Base-by-base conservation (phyloP, 2,329 filamentous ascomycete genomes). In the Hypoxylon sp. region DNA sequence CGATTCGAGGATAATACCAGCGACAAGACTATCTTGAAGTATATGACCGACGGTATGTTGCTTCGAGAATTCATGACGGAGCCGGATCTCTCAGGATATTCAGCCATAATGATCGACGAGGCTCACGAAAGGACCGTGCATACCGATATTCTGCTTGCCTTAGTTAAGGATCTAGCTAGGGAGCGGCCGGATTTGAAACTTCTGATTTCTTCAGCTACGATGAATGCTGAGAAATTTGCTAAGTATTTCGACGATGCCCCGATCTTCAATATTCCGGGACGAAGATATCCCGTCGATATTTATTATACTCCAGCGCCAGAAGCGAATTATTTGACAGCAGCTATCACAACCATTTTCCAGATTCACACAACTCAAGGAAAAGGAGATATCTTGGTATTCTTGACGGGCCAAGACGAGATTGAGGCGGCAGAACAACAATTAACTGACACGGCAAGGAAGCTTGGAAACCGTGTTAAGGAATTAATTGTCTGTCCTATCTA, bases 21-120 rank as follows among this genome's bases (percentile, higher is more conserved):
- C 77, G 94, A 97, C 75, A 97, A 97, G 82, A 98, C 96, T 0
- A 85, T 95, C 6, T 82, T 99, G 61, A 97, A 97, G 80, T 98
- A 97, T 81, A 95, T 97, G 92, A 99, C 96, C 0, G 96, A 99
- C 76, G 96, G 96, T 78, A 97, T 98, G 92, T 84, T 98, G 42
- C 84, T 98, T 31, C 88, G 94, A 77, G 94, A 97, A 78, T 92
- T 98, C 72, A 89, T 98, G 82, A 95, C 93, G 0, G 94, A 97
- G 75, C 95, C 95, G 0, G 90, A 95, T 72, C 83, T 98, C 5
- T 88, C 89, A 1, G 90, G 89, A 14, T 98, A 98, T 75, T 92
- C 93, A 4, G 93, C 91, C 11, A 82, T 99, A 70, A 98, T 99
- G 91, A 95, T 99, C 63, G 96, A 99, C 78, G 96, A 99, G 79